A percentile compares a stretch with the other conserved stretches of the same genome.
phyloP scores from a whole-genome alignment of 495 filamentous ascomycete genomes.

The Neurospora sp. region DNA sequence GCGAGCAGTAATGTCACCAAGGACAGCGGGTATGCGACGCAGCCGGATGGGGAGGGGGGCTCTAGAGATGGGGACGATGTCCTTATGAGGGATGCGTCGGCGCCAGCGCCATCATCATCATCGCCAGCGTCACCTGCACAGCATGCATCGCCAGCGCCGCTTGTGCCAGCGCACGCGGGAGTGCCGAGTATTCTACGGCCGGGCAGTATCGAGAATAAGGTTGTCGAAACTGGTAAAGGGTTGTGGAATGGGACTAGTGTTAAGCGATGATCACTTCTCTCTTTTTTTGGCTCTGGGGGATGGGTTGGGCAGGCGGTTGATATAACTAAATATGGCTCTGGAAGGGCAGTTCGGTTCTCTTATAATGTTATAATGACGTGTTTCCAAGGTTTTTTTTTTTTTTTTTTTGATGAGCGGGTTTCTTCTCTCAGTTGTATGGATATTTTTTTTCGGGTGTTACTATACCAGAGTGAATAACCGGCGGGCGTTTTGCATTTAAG shows the following conservation, averaged over 20 bases:
- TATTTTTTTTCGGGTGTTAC: background rate
- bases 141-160: no score
- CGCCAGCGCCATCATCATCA: slow-evolving; percentile 2
- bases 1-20: slow-evolving; percentile 9
- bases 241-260: slow-evolving; percentile 18
- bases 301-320: no score
- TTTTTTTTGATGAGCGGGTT: background rate
- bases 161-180: background rate
- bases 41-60: slow-evolving; percentile 8
- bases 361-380: background rate
- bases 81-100: slow-evolving; percentile 26
- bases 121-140: background rate
- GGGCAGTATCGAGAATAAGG: slow-evolving; percentile 20
- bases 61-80: slow-evolving; percentile 19
- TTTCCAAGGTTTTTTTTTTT: background rate
- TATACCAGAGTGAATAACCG: background rate
- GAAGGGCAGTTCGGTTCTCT: background rate
- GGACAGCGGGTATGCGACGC: slow-evolving; percentile 34
- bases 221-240: slow-evolving; percentile 24
- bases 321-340: background rate
- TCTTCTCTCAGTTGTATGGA: background rate
- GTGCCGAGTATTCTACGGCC: slow-evolving; percentile 23
- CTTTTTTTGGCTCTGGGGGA: no score
- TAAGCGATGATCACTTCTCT: slow-evolving; percentile 7
- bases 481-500: background rate